These are phyloP conservation scores for Metroxylon sagu DNA, from an alignment of 176 grass and related monocot species.

Conservation along the genomic window DNA sequence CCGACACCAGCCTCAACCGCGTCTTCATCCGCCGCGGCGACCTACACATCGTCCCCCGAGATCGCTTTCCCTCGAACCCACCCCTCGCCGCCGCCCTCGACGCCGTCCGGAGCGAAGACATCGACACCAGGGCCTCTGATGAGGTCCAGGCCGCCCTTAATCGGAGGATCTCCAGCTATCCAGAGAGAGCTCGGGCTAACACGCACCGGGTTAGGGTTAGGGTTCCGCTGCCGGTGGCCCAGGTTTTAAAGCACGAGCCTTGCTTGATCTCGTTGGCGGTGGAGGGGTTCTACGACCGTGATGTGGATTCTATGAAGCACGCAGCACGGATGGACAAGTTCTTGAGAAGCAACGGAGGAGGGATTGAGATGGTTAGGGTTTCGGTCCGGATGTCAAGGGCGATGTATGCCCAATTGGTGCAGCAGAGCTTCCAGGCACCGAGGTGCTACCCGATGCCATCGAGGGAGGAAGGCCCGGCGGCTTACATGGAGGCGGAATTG, in stretches of 20 bases:
- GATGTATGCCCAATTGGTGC: slow-evolving; percentile 86
- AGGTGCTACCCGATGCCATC: slow-evolving; percentile 67
- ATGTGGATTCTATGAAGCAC: slow-evolving; percentile 91
- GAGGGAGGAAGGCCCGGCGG: slow-evolving; percentile 47
- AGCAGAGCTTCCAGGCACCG: slow-evolving; percentile 89
- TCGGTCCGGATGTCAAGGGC: slow-evolving; percentile 61
- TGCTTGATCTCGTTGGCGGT: slow-evolving; percentile 61
- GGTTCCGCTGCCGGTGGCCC: slow-evolving; percentile 57
- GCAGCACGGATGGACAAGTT: slow-evolving; percentile 81
- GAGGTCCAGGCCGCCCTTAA: slow-evolving; percentile 49
- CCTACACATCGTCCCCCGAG: slow-evolving; percentile 63
- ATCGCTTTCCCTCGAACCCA: slow-evolving; percentile 35
- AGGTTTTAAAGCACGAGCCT: slow-evolving; percentile 82
- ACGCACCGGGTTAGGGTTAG: slow-evolving; percentile 49
- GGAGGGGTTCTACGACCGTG: slow-evolving; percentile 80
- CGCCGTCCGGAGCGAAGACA: slow-evolving; percentile 26
- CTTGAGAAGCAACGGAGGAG: slow-evolving; percentile 36
- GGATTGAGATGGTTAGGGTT: slow-evolving; percentile 67
- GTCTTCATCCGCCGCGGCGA: slow-evolving; percentile 78
- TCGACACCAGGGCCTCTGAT: slow-evolving; percentile 57
- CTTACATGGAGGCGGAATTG: slow-evolving; percentile 68
- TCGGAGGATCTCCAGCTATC: slow-evolving; percentile 53
- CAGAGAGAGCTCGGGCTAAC: slow-evolving; percentile 55
- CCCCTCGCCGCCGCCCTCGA: slow-evolving; percentile 44
- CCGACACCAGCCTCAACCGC: slow-evolving; percentile 57